Conservation (phyloP, 2,329 filamentous ascomycete genomes). For the Aspergillus terreus region DNA sequence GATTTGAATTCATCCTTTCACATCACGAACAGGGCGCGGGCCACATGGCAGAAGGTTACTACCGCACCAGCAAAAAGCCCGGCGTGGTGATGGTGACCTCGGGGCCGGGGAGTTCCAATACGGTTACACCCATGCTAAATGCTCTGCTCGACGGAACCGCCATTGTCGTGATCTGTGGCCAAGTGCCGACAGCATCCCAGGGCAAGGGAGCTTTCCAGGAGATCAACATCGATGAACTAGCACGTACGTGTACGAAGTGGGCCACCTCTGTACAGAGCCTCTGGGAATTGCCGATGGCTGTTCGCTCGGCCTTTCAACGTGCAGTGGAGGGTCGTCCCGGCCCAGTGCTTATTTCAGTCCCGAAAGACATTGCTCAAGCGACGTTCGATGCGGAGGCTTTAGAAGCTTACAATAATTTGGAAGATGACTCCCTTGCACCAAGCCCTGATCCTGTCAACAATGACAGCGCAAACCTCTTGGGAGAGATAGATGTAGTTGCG, state of each 20-base stretch:
- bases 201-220: slow-evolving; percentile 94
- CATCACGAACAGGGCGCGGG: slow-evolving; percentile 93
- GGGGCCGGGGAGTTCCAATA: slow-evolving; percentile 88
- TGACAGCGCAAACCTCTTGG: not conserved
- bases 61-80: slow-evolving; percentile 81
- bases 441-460: slow-evolving; percentile 46
- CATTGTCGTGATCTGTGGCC: slow-evolving; percentile 87
- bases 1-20: slow-evolving; percentile 90
- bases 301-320: slow-evolving; percentile 95
- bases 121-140: slow-evolving; percentile 90
- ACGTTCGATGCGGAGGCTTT: slow-evolving; percentile 69
- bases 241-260: slow-evolving; percentile 91
- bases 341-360: slow-evolving; percentile 89
- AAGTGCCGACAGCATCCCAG: slow-evolving; percentile 81
- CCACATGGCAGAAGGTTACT: slow-evolving; percentile 96
- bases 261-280: slow-evolving; percentile 93
- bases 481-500: slow-evolving; percentile 74
- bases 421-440: slow-evolving; percentile 50
- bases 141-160: slow-evolving; percentile 89
- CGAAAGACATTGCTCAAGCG: slow-evolving; percentile 85
- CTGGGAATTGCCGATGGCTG: slow-evolving; percentile 81
- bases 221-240: slow-evolving; percentile 85
- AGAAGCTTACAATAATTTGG: not conserved
- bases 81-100: slow-evolving; percentile 94
- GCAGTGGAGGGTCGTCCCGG: slow-evolving; percentile 86